These are phyloP conservation scores for Pseudozyma pruni DNA, from an alignment of 1,284 basidiomycete genomes.

Conservation along the genomic window DNA sequence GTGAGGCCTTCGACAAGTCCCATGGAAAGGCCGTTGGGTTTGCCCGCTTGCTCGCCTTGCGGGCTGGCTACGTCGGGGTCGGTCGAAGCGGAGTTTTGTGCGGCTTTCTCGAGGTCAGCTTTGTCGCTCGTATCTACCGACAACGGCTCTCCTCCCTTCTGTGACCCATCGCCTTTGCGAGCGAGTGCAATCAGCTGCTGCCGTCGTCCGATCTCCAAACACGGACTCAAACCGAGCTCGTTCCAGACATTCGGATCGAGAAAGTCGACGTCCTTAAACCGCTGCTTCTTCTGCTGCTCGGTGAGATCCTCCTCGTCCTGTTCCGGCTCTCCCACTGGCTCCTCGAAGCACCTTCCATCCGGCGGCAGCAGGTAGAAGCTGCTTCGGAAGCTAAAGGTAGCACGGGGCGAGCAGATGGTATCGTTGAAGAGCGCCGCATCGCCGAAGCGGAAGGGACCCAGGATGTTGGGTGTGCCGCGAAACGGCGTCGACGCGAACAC, in stretches of 20 bases:
- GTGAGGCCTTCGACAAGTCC: conserved; percentile 36
- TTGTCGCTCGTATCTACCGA: not conserved
- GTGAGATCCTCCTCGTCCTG: conserved; percentile 34
- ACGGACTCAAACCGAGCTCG: conserved; percentile 48
- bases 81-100: not conserved
- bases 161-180: not conserved
- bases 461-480: conserved; percentile 66
- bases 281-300: conserved; percentile 25
- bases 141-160: not conserved
- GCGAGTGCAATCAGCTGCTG: conserved; percentile 12
- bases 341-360: conserved; percentile 49
- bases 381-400: conserved; percentile 64
- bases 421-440: conserved; percentile 62
- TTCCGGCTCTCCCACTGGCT: conserved; percentile 18
- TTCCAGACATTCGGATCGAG: conserved; percentile 49
- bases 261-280: conserved; percentile 52
- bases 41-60: conserved; percentile 2
- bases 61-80: conserved; percentile 15
- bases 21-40: conserved; percentile 34
- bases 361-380: conserved; percentile 66
- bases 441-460: conserved; percentile 65
- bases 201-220: conserved; percentile 29
- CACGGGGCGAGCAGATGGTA: conserved; percentile 62
- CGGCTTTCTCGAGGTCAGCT: not conserved
- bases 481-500: conserved; percentile 67